Percentiles rank a stretch among this genome's conserved stretches.
Evolutionary conservation across 768 basidiomycete genomes (phyloP).

Genomic region (Gloeopeniophorella convolvens): DNA sequence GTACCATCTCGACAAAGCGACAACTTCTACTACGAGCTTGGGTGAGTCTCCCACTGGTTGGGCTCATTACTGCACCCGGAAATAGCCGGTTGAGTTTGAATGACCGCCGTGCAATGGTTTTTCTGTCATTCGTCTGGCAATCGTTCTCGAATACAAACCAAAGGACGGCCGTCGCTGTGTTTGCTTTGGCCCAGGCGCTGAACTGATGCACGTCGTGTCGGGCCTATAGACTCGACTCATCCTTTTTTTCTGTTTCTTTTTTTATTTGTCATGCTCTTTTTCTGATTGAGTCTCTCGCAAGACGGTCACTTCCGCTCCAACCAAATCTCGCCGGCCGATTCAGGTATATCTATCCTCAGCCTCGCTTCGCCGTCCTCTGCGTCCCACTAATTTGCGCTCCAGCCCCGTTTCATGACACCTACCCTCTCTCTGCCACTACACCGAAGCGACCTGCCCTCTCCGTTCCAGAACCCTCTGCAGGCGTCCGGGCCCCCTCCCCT

Average conservation of each 20-base stretch:
- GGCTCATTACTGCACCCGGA: not conserved
- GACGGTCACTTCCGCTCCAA: not conserved
- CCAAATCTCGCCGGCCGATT: not conserved
- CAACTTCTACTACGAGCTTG: not conserved
- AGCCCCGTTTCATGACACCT: not conserved
- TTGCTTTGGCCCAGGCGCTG: slow-evolving; percentile 1
- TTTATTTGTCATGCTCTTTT: not conserved
- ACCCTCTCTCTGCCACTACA: not conserved
- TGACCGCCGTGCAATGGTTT: too few species aligned
- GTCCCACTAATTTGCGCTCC: not conserved
- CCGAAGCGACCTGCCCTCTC: not conserved
- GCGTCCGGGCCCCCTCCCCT: not conserved
- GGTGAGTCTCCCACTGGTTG: not conserved
- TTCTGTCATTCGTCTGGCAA: too few species aligned
- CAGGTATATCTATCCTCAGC: slow-evolving; percentile 6
- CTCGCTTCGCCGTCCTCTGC: not conserved
- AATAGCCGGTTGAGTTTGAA: slow-evolving; percentile 1
- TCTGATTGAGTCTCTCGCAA: slow-evolving; percentile 5
- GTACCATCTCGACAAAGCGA: not conserved
- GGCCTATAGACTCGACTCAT: not conserved
- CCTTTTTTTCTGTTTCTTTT: not conserved
- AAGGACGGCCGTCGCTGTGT: not conserved
- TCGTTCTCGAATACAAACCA: not conserved
- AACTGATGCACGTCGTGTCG: slow-evolving; percentile 7
- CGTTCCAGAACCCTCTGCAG: slow-evolving; percentile 16